Base-by-base conservation (phyloP, 108 stramenopile species). In the Skeletonema menzelii region DNA sequence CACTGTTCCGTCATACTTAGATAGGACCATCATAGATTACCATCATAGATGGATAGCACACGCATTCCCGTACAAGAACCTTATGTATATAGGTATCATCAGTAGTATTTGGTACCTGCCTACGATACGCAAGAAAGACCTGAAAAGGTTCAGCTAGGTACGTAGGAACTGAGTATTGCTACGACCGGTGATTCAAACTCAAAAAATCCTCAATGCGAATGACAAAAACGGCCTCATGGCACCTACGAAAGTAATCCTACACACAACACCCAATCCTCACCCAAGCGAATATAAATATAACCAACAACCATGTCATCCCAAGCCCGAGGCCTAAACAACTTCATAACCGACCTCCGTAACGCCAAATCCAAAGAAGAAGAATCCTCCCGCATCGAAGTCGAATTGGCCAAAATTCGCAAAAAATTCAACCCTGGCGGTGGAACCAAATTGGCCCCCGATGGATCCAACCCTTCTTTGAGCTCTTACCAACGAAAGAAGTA, bases 381-480 rank as follows among this genome's bases (percentile, higher is more conserved):
- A 70, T 79, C 83, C 27, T 71, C 69, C 57, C 94, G 99, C 20
- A 96, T 99, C 22, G 96, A 97, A 64, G 97, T 95, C 70, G 99
- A 99, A 83, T 85, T 99, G 22, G 97, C 97, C 28, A 99, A 99
- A 73, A 97, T 99, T 62, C 97, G 99, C n/a, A 84, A 91, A 72
- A 96, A 99, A 72, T 99, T 98, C 80, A 89, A 93, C 34, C 83
- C 91, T n/a, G 87, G 85, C 32, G 87, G 86, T 31, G 76, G 79
- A 40, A 77, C 91, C 68, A 72, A 91, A 38, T 62, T 73, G 0
- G 86, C 74, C 12, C 84, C 88, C 65, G 93, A 92, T 60, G 93
- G 91, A 5, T 79, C 76, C 67, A 89, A 95, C 56, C 88, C 86
- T 0, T 67, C 87, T 19, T 82, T 98, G 17, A 87, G 86, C 35